These are phyloP conservation scores for Houttuynia cordata DNA, from an alignment of 164 flowering plant genomes.

Conservation along the genomic window DNA sequence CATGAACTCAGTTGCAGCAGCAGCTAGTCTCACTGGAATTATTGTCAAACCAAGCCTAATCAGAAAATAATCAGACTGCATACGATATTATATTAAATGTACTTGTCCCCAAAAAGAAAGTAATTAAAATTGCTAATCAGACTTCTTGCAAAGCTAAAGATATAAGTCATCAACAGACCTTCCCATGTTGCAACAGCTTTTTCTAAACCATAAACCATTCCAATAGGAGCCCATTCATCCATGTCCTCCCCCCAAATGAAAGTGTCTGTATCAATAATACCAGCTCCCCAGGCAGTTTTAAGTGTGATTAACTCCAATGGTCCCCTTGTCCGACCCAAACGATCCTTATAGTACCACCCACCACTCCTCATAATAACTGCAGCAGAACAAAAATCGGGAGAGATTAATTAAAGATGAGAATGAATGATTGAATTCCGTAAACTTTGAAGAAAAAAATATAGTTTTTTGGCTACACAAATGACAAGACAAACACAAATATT, in stretches of 20 bases:
- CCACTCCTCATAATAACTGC: conserved; percentile 83
- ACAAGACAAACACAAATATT: no score
- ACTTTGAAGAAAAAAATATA: no score
- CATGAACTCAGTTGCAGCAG: conserved; percentile 73
- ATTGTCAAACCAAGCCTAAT: conserved; percentile 3
- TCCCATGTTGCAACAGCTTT: conserved; percentile 96
- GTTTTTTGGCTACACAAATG: no score
- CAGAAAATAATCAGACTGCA: background rate
- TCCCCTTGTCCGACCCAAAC: conserved; percentile 86
- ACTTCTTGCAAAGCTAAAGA: background rate
- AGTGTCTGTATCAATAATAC: conserved; percentile 82
- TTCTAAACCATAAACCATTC: conserved; percentile 87
- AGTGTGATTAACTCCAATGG: conserved; percentile 71
- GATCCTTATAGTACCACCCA: conserved; percentile 81
- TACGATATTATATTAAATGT: background rate
- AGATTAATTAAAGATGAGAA: background rate
- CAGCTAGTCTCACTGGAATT: conserved; percentile 67
- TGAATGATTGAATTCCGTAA: background rate
- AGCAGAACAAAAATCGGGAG: background rate
- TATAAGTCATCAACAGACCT: conserved; percentile 34
- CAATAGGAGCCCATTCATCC: conserved; percentile 98
- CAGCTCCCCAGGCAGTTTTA: conserved; percentile 89
- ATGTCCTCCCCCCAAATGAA: conserved; percentile 98
- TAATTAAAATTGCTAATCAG: background rate
- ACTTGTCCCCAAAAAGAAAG: background rate